phyloP scores from a whole-genome alignment of 2,329 filamentous ascomycete species.

The Colletotrichum sp. region DNA sequence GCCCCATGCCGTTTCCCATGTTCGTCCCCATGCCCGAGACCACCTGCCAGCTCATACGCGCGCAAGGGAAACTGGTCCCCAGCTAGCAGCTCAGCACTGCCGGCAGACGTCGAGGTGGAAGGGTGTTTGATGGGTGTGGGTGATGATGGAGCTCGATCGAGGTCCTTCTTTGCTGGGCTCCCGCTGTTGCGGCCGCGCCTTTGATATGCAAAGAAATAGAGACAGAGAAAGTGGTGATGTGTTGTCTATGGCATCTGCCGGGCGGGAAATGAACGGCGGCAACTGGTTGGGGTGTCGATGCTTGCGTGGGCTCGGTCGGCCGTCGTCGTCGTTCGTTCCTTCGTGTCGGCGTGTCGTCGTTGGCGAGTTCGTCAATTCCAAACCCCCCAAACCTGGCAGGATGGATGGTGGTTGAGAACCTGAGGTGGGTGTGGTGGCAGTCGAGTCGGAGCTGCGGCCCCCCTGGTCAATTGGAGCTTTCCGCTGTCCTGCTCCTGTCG shows the following conservation, averaged over 20 bases:
- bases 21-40: slow-evolving; percentile 44
- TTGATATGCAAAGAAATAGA: background rate
- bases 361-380: background rate
- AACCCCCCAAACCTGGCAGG: background rate
- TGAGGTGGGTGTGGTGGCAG: background rate
- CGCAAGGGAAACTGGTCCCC: slow-evolving; percentile 15
- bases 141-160: background rate
- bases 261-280: background rate
- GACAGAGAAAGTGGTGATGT: background rate
- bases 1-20: slow-evolving; percentile 40
- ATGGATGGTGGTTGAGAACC: background rate
- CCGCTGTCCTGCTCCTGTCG: background rate
- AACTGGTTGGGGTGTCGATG: background rate
- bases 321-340: slow-evolving; percentile 3
- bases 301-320: background rate
- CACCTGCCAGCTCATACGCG: slow-evolving; percentile 41
- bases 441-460: slow-evolving; percentile 10
- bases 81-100: slow-evolving; percentile 5
- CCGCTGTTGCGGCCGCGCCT: background rate
- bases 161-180: background rate
- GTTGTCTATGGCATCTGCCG: slow-evolving; percentile 2
- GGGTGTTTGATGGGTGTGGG: background rate
- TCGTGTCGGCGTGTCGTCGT: background rate
- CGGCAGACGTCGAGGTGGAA: background rate
- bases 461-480: slow-evolving; percentile 7